phyloP scores from a whole-genome alignment of 805 yeast genomes.

The Metschnikowia orientalis region DNA sequence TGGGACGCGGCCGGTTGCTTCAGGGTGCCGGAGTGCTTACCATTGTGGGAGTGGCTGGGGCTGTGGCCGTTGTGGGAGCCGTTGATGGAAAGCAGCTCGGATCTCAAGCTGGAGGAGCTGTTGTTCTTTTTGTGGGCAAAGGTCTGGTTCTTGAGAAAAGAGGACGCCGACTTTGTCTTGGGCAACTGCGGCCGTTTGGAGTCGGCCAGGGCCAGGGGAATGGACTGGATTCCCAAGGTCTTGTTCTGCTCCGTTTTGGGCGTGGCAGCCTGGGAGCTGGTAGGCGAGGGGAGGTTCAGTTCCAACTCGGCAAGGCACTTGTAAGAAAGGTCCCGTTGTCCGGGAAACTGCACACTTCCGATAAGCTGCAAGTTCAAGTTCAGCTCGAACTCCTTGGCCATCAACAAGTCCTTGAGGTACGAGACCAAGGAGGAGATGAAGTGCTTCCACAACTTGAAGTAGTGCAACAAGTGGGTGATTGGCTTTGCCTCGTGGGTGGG shows the following conservation, averaged over 20 bases:
- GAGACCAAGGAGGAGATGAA: constrained; percentile 34
- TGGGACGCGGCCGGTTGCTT: constrained; percentile 1
- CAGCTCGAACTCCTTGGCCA: constrained; percentile 42
- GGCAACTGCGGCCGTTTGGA: constrained; percentile 21
- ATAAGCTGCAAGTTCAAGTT: constrained; percentile 36
- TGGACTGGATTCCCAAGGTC: constrained; percentile 5
- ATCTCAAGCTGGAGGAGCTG: constrained; percentile 12
- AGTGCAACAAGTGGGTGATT: constrained; percentile 33
- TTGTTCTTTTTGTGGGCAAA: constrained; percentile 18
- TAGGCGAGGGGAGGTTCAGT: constrained; percentile 13
- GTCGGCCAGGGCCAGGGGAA: constrained; percentile 7
- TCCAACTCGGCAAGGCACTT: constrained; percentile 14
- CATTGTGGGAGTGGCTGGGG: not conserved
- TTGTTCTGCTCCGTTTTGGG: constrained; percentile 15
- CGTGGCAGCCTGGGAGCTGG: constrained; percentile 9
- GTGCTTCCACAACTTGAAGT: constrained; percentile 39
- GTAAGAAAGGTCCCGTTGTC: constrained; percentile 40
- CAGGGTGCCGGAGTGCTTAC: constrained; percentile 4
- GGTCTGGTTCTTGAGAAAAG: constrained; percentile 22
- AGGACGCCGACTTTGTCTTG: constrained; percentile 22
- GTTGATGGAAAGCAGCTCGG: constrained; percentile 6
- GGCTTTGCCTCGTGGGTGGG: constrained; percentile 38
- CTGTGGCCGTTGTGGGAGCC: constrained; percentile 1
- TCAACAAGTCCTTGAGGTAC: constrained; percentile 40
- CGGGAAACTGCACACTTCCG: constrained; percentile 37